Base-by-base conservation (phyloP, 2,329 filamentous ascomycete genomes). In the Aaosphaeria pasadenensis region DNA sequence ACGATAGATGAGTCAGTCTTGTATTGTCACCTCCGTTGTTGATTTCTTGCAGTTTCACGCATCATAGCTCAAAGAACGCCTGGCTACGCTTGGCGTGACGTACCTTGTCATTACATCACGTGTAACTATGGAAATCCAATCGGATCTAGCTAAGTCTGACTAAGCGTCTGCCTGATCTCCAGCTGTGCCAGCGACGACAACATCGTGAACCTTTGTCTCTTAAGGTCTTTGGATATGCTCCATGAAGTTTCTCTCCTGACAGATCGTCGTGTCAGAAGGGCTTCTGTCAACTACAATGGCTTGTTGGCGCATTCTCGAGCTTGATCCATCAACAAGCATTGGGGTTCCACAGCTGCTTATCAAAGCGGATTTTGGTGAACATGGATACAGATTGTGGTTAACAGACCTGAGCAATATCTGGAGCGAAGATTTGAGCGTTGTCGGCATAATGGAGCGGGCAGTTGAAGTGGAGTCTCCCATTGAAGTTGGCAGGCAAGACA, bases 371-470 rank as follows among this genome's bases (percentile, higher is more conserved):
- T 83, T 87, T 59, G 72, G 72, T 5, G 44, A 73, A 11, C 69
- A 77, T 42, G 78, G 82, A 7, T 91, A 91, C 71, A 77, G 73
- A 2, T 65, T 91, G 30, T 77, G 82, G 49, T 63, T 92, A 36
- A 89, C 87, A 2, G 88, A 92, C 63, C 76, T 91, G 50, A 84
- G 80, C 62, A 80, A 84, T 55, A 73, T 91, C n/a, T 94, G 88
- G 88, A 71, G 74, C 29, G 88, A 91, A 69, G 75, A 67, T 6
- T 71, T 91, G 24, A 78, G 83, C 47, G 74, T 82, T 24, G 75
- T 74, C n/a, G 76, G 74, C 7, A 86, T 92, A 48, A 77, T 84
- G 47, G 72, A 77, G 50, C 81, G 86, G 50, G 86, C 83, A 30
- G 75, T 81, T 47, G 71, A 79, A 28, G 78, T 85, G 56, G 78